Evolutionary conservation across 2,329 filamentous ascomycete genomes (phyloP).

Genomic region (Grosmannia serpens): DNA sequence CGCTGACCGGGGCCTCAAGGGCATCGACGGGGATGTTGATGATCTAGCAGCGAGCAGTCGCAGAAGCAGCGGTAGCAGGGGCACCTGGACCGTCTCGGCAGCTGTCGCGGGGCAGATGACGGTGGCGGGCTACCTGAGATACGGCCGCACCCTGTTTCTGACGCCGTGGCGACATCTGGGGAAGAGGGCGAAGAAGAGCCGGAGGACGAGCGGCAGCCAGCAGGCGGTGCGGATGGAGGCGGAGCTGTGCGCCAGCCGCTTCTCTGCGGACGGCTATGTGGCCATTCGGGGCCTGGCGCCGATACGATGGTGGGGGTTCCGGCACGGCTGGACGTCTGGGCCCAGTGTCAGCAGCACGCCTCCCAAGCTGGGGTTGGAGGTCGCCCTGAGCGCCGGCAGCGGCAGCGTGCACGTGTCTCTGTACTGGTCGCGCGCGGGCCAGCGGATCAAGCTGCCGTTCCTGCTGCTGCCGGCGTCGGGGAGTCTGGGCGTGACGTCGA

Average conservation of each 20-base stretch:
- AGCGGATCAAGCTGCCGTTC: constrained; percentile 32
- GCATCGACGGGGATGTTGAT: constrained; percentile 24
- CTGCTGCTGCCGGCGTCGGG: constrained; percentile 22
- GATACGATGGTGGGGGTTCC: constrained; percentile 21
- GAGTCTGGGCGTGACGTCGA: constrained; percentile 7
- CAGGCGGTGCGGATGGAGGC: constrained; percentile 26
- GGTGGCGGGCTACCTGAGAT: constrained; percentile 25
- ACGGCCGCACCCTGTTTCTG: constrained; percentile 22
- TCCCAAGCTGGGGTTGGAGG: constrained; percentile 31
- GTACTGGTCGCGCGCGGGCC: constrained; percentile 34
- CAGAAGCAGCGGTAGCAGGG: neutral
- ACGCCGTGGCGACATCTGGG: constrained; percentile 12
- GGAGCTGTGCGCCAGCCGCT: constrained; percentile 27
- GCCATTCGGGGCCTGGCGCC: constrained; percentile 30
- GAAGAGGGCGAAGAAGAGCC: neutral
- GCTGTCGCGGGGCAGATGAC: constrained; percentile 17
- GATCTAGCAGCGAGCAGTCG: constrained; percentile 1
- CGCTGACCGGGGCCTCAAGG: constrained; percentile 23
- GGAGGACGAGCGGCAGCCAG: neutral
- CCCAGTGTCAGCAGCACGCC: constrained; percentile 14
- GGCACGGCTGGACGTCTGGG: constrained; percentile 4
- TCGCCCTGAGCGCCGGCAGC: constrained; percentile 24
- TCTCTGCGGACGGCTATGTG: constrained; percentile 23
- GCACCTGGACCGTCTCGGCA: constrained; percentile 29
- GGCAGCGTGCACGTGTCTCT: constrained; percentile 31